These are phyloP conservation scores for Baorangia bicolor DNA, from an alignment of 768 basidiomycete species.

Conservation along the genomic window DNA sequence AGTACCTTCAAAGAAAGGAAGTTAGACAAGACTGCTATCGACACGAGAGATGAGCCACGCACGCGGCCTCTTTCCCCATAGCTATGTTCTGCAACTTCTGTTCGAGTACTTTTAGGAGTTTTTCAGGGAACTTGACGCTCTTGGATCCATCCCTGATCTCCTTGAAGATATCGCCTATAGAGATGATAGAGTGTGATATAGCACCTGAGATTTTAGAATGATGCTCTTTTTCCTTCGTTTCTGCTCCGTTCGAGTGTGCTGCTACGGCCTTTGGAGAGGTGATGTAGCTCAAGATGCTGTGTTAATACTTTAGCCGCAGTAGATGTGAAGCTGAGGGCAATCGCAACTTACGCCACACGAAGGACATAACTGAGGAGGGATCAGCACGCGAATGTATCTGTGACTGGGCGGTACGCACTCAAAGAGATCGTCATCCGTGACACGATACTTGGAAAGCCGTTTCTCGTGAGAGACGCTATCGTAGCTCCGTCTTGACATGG, in stretches of 20 bases:
- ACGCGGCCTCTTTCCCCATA: slow-evolving; percentile 90
- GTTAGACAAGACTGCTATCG: slow-evolving; percentile 6
- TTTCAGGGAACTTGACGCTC: slow-evolving; percentile 92
- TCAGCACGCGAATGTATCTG: slow-evolving; percentile 1
- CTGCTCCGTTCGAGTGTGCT: slow-evolving; percentile 31
- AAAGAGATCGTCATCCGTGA: slow-evolving; percentile 84
- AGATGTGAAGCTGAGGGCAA: not conserved
- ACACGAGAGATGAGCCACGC: slow-evolving; percentile 35
- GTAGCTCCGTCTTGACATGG: slow-evolving; percentile 75
- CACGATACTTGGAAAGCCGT: slow-evolving; percentile 71
- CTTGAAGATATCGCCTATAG: slow-evolving; percentile 78
- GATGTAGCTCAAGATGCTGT: slow-evolving; percentile 71
- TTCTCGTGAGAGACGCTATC: slow-evolving; percentile 68
- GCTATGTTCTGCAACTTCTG: slow-evolving; percentile 88
- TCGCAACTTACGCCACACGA: slow-evolving; percentile 71
- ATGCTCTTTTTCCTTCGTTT: slow-evolving; percentile 60
- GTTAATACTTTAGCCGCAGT: slow-evolving; percentile 9
- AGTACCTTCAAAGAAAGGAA: slow-evolving; percentile 53
- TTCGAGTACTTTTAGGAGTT: slow-evolving; percentile 87
- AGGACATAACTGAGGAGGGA: slow-evolving; percentile 63
- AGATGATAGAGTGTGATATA: slow-evolving; percentile 52
- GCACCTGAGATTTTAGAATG: slow-evolving; percentile 65
- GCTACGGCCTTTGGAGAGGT: slow-evolving; percentile 55
- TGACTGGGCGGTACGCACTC: slow-evolving; percentile 50
- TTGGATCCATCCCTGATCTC: slow-evolving; percentile 76